Evolutionary conservation across 2,329 filamentous ascomycete genomes (phyloP), one percentile per base, ranked within the genome.

Genomic region (Penicillium aurantiogriseum): DNA sequence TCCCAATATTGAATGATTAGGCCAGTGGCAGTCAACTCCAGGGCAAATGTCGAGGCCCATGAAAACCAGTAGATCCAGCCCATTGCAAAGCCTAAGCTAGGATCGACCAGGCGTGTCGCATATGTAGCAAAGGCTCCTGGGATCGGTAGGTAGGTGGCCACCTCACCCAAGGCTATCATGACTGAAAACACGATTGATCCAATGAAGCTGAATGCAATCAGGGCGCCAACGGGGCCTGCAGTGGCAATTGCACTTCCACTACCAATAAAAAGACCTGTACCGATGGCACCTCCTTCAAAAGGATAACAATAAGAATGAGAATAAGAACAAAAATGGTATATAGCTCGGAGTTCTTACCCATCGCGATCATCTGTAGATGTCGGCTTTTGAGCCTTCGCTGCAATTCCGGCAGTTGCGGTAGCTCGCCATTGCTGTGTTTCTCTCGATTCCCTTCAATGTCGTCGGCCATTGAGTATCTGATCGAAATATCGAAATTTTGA

Each of bases 51-150:
- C 40, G 54, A 56, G 1, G 54, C 54, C 87, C 88, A 92, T 75
- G 92, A 92, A 58, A 90, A 86, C 89, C 89, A 92, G 25, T 56
- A 56, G 10, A 56, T 52, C 54, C 54, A 56, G 17, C 54, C 54
- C 54, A 56, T 56, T 6, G 54, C 33, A 46, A 56, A 56, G 4
- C 54, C 54, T 19, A 56, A 25, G 11, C 54, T 56, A 13, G 54
- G 54, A 44, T 56, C 54, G 2, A 56, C 54, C 1, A 56, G 40
- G 8, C 54, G 54, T 1, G 48, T 56, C 11, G 54, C 54, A 51
- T 56, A 56, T 27, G 54, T 40, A 4, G 47, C 47, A 39, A 56
- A 56, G 0, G 54, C 54, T 52, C 54, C 54, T 27, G 54, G 21
- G 17, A 56, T 40, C 1, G 54, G 54, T 13, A 56, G 48, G 21